A percentile compares a stretch with the other conserved stretches of the same genome.
phyloP scores from a whole-genome alignment of 2,329 filamentous ascomycete species.

The Clarireedia sp. region DNA sequence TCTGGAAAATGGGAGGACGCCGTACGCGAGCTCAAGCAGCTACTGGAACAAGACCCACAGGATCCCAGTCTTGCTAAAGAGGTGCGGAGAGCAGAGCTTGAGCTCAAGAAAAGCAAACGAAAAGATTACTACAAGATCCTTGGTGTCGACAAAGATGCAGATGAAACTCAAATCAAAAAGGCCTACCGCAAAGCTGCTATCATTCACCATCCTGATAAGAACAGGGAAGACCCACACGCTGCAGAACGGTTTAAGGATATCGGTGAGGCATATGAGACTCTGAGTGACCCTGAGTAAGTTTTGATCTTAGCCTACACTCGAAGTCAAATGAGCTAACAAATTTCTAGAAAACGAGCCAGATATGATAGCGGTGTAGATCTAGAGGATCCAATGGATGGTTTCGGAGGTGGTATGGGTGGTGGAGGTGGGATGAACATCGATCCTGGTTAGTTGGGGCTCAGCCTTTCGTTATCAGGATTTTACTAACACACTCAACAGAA shows the following conservation, averaged over 20 bases:
- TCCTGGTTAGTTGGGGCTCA: slow-evolving; percentile 13
- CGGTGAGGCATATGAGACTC: slow-evolving; percentile 89
- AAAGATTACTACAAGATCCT: slow-evolving; percentile 99
- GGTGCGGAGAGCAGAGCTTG: slow-evolving; percentile 81
- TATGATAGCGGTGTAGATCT: slow-evolving; percentile 93
- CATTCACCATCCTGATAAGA: slow-evolving; percentile 95
- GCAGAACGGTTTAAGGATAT: slow-evolving; percentile 96
- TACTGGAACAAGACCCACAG: slow-evolving; percentile 74
- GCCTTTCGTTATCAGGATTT: neutral
- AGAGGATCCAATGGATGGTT: slow-evolving; percentile 72
- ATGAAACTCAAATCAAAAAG: slow-evolving; percentile 84
- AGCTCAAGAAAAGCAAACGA: slow-evolving; percentile 93
- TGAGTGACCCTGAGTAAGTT: slow-evolving; percentile 86
- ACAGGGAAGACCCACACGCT: slow-evolving; percentile 74
- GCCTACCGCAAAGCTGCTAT: slow-evolving; percentile 94
- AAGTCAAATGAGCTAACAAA: slow-evolving; percentile 30
- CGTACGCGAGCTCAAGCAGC: slow-evolving; percentile 77
- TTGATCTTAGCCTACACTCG: neutral
- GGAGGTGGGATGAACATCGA: slow-evolving; percentile 34
- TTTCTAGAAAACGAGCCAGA: slow-evolving; percentile 66
- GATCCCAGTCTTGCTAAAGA: slow-evolving; percentile 78
- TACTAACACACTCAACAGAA: slow-evolving; percentile 13
- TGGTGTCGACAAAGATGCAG: slow-evolving; percentile 75
- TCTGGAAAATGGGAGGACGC: slow-evolving; percentile 89
- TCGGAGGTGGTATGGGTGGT: slow-evolving; percentile 53